A percentile compares a stretch with the other conserved stretches of the same genome.
phyloP scores from a whole-genome alignment of 2,329 filamentous ascomycete species.

The Monilinia fructicola region DNA sequence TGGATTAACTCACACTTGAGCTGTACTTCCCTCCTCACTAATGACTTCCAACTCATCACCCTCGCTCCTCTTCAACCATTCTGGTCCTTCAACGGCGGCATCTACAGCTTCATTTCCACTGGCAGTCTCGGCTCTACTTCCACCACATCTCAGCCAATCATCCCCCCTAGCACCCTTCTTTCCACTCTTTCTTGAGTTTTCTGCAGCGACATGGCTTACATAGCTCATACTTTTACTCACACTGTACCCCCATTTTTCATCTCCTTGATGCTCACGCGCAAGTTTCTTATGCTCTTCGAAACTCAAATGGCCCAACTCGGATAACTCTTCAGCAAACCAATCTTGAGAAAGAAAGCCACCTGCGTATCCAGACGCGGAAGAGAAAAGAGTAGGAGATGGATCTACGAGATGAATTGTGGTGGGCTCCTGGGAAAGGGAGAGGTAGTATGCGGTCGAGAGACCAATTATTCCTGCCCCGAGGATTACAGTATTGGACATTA shows the following conservation, averaged over 20 bases:
- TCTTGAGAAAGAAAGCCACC: slow-evolving; percentile 62
- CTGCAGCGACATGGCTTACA: slow-evolving; percentile 49
- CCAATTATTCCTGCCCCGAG: slow-evolving; percentile 71
- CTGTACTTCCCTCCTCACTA: slow-evolving; percentile 58
- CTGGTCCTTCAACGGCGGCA: slow-evolving; percentile 43
- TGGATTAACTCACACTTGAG: slow-evolving; percentile 58
- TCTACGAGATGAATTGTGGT: slow-evolving; percentile 58
- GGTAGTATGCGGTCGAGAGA: slow-evolving; percentile 69
- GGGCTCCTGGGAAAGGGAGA: slow-evolving; percentile 51
- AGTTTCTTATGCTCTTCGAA: slow-evolving; percentile 60
- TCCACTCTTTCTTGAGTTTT: slow-evolving; percentile 28
- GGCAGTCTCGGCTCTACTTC: slow-evolving; percentile 31
- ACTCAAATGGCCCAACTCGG: slow-evolving; percentile 63
- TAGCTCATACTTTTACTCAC: slow-evolving; percentile 50
- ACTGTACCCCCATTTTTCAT: slow-evolving; percentile 54
- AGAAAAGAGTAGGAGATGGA: slow-evolving; percentile 60
- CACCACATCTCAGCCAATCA: slow-evolving; percentile 66
- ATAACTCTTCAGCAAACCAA: slow-evolving; percentile 45
- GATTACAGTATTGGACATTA: slow-evolving; percentile 51
- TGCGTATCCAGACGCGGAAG: slow-evolving; percentile 71
- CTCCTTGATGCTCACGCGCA: slow-evolving; percentile 29
- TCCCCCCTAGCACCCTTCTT: slow-evolving; percentile 51
- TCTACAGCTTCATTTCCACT: slow-evolving; percentile 53
- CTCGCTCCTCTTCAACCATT: slow-evolving; percentile 57
- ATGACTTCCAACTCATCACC: slow-evolving; percentile 62